A percentile compares a stretch with the other conserved stretches of the same genome.
Conservation (phyloP, 331 rosid genomes). For the Quercus tomentella region DNA sequence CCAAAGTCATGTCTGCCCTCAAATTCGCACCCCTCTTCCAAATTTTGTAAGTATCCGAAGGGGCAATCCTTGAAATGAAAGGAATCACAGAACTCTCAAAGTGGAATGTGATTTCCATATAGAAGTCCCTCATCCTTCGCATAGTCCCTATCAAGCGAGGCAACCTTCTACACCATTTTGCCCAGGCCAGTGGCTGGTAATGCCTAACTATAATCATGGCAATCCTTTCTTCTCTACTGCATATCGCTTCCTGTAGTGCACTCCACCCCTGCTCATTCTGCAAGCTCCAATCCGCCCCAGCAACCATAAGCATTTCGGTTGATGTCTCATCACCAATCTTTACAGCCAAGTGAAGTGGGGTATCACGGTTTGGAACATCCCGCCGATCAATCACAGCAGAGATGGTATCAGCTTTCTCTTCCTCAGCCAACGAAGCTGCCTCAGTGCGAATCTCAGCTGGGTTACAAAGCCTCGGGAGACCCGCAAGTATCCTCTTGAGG, state of each 20-base stretch:
- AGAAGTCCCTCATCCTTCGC: constrained; percentile 94
- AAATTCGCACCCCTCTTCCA: constrained; percentile 98
- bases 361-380: constrained; percentile 85
- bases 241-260: constrained; percentile 98
- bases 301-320: constrained; percentile 87
- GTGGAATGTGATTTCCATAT: constrained; percentile 96
- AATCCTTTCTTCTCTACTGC: constrained; percentile 72
- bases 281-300: constrained; percentile 98
- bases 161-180: constrained; percentile 97
- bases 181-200: constrained; percentile 95
- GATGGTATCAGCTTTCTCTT: constrained; percentile 82
- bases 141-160: constrained; percentile 85
- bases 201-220: constrained; percentile 80
- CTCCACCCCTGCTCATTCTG: constrained; percentile 99
- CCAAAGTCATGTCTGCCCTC: constrained; percentile 97
- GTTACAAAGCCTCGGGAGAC: constrained; percentile 60
- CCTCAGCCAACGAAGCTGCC: constrained; percentile 68
- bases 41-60: constrained; percentile 93
- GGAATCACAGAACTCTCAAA: constrained; percentile 99
- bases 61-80: constrained; percentile 93
- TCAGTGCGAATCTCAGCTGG: constrained; percentile 70
- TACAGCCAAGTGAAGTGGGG: constrained; percentile 95
- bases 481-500: constrained; percentile 59
- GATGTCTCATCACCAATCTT: constrained; percentile 75
- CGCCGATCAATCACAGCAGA: constrained; percentile 78